Percentiles rank a stretch among this genome's conserved stretches.
phyloP scores from a whole-genome alignment of 1,284 basidiomycete species.

The Rhizoctonia solani region DNA sequence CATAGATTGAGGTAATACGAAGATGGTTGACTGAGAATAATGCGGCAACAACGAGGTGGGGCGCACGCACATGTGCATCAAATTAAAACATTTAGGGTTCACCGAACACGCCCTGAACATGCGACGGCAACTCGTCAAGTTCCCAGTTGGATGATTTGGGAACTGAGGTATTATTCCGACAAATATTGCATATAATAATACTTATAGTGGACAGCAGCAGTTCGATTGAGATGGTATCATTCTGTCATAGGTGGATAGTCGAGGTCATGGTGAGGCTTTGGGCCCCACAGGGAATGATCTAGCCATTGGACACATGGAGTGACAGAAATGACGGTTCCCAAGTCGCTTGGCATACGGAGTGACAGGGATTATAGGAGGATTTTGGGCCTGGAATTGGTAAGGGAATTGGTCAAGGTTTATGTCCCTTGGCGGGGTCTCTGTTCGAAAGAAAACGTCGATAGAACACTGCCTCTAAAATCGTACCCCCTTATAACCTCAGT shows the following conservation, averaged over 20 bases:
- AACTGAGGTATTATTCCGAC: too few species aligned
- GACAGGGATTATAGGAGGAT: neutral
- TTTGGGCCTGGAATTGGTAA: neutral
- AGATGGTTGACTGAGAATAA: neutral
- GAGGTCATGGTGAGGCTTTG: too few species aligned
- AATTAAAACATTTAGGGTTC: too few species aligned
- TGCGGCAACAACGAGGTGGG: neutral
- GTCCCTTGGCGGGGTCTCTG: slow-evolving; percentile 1
- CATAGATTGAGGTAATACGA: neutral
- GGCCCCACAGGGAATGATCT: neutral
- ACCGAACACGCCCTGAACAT: too few species aligned
- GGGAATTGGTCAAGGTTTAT: neutral
- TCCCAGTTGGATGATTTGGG: too few species aligned
- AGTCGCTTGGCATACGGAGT: neutral
- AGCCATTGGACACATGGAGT: neutral
- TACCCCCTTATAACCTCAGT: neutral
- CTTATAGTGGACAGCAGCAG: too few species aligned
- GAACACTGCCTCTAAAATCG: neutral
- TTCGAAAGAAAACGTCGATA: neutral
- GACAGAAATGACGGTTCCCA: slow-evolving; percentile 1
- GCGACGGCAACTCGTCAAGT: too few species aligned
- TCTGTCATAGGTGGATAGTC: too few species aligned
- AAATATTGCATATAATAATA: too few species aligned
- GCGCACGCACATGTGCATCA: too few species aligned
- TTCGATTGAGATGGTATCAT: too few species aligned